Base-by-base conservation (phyloP, 202 grass and related monocot species). In the Setaria italica region DNA sequence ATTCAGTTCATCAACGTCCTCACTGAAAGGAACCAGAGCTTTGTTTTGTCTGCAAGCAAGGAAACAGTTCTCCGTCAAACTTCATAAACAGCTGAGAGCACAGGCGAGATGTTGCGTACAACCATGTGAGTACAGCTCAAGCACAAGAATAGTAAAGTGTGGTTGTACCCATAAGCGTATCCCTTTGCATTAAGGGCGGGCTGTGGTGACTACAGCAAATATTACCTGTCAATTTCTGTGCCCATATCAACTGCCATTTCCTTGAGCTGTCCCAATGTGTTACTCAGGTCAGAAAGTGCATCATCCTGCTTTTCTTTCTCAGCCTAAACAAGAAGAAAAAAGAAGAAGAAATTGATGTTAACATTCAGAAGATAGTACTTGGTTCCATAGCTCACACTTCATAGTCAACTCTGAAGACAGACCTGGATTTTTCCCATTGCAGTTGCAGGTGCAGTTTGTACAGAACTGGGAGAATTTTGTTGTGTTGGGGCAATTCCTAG, bases 231-330 rank as follows among this genome's bases (percentile, higher is more conserved):
- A 62, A 99, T 88, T 89, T 99, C 97, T 79, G 82, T 74, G 75
- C 97, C 97, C 97, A 99, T 99, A 84, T 99, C 97, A 9, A 99
- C 72, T 64, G 94, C 92, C 88, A 99, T 99, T 82, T 68, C 88
- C 85, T 97, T 97, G 63, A 99, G 87, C 63, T 92, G 76, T 72
- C 85, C 92, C 77, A 99, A 79, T 21, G 92, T 88, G 67, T 91
- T 87, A 80, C 94, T 97, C 74, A 99, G 76, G 87, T 94, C 94
- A 51, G 92, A 87, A 72, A 99, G 92, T 16, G 78, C 90, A 72
- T 99, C 97, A 80, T 99, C 94, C 80, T 99, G 94, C 85, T 97
- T 97, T 62, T 56, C 47, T 83, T 92, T 94, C 85, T 99, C 97
- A 58, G 67, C 81, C 97, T 99, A 85, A 4, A 50, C 3, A 74